phyloP scores from a whole-genome alignment of 768 basidiomycete genomes.

The Psilocybe sp. region DNA sequence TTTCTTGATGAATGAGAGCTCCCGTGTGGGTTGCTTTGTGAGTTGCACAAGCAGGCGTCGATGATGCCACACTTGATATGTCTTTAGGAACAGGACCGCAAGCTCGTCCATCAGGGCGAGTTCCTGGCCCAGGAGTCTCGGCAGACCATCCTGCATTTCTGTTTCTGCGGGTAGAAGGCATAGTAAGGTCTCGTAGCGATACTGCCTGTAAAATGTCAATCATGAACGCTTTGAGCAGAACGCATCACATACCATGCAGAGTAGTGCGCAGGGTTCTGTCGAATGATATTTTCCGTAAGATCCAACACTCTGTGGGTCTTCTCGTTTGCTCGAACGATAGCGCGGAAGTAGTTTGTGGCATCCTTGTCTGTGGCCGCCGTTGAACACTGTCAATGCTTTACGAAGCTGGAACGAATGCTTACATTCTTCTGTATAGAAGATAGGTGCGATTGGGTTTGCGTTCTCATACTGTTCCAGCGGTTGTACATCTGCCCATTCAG shows the following conservation, averaged over 20 bases:
- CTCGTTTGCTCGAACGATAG: slow-evolving; percentile 73
- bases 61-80: slow-evolving; percentile 98
- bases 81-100: slow-evolving; percentile 82
- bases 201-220: slow-evolving; percentile 66
- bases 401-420: slow-evolving; percentile 25
- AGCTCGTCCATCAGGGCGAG: slow-evolving; percentile 85
- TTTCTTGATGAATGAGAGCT: slow-evolving; percentile 77
- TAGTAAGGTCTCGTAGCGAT: slow-evolving; percentile 85
- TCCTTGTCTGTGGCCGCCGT: slow-evolving; percentile 73
- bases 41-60: slow-evolving; percentile 70
- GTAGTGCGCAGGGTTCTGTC: slow-evolving; percentile 94
- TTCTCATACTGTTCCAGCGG: slow-evolving; percentile 83
- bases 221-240: neutral
- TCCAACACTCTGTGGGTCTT: slow-evolving; percentile 78
- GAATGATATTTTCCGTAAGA: slow-evolving; percentile 86
- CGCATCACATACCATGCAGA: slow-evolving; percentile 76
- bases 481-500: slow-evolving; percentile 77
- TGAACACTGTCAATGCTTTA: neutral
- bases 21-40: slow-evolving; percentile 51
- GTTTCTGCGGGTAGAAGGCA: slow-evolving; percentile 48
- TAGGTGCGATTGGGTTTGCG: slow-evolving; percentile 79
- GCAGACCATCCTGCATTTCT: slow-evolving; percentile 1
- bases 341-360: slow-evolving; percentile 91
- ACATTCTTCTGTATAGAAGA: slow-evolving; percentile 91
- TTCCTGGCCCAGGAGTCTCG: slow-evolving; percentile 59